These are phyloP conservation scores for Cryptomeria japonica DNA, from an alignment of 75 land plant species.

Conservation along the genomic window DNA sequence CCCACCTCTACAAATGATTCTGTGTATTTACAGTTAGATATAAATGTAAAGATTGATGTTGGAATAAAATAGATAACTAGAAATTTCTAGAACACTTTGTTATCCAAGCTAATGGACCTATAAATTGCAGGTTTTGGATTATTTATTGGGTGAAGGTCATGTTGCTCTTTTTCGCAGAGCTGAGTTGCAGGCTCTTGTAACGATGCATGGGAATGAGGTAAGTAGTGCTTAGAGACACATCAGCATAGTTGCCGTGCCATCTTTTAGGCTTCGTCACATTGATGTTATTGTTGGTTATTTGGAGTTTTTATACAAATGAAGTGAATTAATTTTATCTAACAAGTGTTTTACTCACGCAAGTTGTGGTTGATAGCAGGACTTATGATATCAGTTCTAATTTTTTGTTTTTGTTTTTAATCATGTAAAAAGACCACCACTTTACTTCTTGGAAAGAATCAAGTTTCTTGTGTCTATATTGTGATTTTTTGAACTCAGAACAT, in stretches of 20 bases:
- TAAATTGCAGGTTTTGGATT: conserved; percentile 69
- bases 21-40: not conserved
- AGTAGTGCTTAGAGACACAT: not conserved
- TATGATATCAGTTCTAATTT: not conserved
- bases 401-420: not conserved
- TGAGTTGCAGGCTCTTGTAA: conserved; percentile 90
- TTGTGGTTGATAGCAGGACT: not conserved
- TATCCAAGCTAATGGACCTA: not conserved
- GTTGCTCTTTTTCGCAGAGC: conserved; percentile 87
- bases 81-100: not conserved
- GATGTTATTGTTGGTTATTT: not conserved
- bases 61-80: not conserved
- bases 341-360: not conserved
- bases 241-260: not conserved
- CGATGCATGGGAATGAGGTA: conserved; percentile 94
- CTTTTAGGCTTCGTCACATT: not conserved
- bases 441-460: not conserved
- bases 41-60: not conserved
- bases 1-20: not conserved
- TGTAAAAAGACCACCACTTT: not conserved
- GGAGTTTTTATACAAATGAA: not conserved
- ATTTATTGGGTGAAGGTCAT: conserved; percentile 70
- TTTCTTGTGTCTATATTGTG: not conserved
- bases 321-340: not conserved
- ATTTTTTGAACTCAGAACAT: not conserved